Percentiles rank a stretch among this genome's conserved stretches.
phyloP scores from a whole-genome alignment of 176 grass and related monocot species.

The Panicum miliaceum region DNA sequence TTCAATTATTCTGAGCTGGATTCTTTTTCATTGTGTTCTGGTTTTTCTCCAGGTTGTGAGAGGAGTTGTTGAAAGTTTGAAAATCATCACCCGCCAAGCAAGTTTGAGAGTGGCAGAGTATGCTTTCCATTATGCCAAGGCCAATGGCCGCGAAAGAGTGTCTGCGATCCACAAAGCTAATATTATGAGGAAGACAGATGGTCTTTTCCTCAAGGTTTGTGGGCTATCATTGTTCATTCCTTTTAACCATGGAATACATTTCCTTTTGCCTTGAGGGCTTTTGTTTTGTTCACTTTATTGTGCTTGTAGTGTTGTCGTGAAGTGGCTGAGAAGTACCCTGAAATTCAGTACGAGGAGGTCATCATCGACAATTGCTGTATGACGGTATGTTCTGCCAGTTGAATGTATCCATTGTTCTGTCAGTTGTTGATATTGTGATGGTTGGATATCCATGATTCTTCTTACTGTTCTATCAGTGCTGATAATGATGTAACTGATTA shows the following conservation, averaged over 20 bases:
- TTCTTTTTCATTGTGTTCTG: conserved; percentile 32
- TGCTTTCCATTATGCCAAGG: conserved; percentile 95
- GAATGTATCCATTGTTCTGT: not conserved
- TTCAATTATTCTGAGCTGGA: not conserved
- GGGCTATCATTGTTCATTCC: conserved; percentile 20
- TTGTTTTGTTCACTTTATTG: conserved; percentile 25
- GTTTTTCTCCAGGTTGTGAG: conserved; percentile 73
- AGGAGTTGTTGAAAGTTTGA: conserved; percentile 99
- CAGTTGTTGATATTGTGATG: not conserved
- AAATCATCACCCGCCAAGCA: conserved; percentile 96
- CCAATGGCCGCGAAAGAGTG: conserved; percentile 83
- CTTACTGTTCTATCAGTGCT: not conserved
- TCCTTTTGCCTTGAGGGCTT: conserved; percentile 23
- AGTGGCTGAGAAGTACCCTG: conserved; percentile 95
- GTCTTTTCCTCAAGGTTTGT: conserved; percentile 95
- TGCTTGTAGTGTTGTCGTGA: conserved; percentile 89
- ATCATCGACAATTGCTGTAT: conserved; percentile 99
- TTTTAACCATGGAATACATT: conserved; percentile 12
- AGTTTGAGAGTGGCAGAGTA: conserved; percentile 98
- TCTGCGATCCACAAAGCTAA: conserved; percentile 99
- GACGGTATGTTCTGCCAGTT: conserved; percentile 63
- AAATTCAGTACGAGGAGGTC: conserved; percentile 92
- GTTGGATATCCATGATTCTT: not conserved
- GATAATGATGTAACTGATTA: conserved; percentile 10
- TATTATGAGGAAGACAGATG: conserved; percentile 99